Evolutionary conservation across 1,284 basidiomycete species (phyloP), one percentile per base, ranked within the genome.

Genomic region (Cryptococcus maquisensis): DNA sequence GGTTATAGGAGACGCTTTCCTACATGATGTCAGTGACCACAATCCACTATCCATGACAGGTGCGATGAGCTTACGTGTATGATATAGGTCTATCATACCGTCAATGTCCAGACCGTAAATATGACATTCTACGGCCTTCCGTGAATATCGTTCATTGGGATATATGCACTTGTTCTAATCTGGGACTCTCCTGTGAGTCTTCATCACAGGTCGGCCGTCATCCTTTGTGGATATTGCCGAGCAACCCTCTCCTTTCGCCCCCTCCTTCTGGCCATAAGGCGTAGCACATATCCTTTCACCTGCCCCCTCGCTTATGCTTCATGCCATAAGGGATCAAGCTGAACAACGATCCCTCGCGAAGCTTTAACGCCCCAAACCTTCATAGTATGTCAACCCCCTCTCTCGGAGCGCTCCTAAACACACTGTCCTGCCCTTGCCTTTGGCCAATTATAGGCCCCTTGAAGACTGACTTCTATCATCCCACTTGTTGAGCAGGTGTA

Each of bases 1-100:
- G 54, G 49, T 49, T 13, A 48, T 54, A 28, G 54, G 54, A 10
- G 48, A 49, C 32, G 47, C 47, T 15, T 55, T 51, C 23, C 36
- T 55, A 3, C 47, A 54, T 24, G 51, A 55, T 28, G 54, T 55
- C n/a, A 13, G 53, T 49, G 4, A 8, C 8, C 28, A 42, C 15
- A 3, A 42, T 18, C 1, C 18, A 3, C 18, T 4, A 42, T 12
- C 18, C n/a, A 18, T 9, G n/a, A 12, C 40, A n/a, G 20, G n/a
- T n/a, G 20, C n/a, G 12, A 23, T 20, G 10, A 16, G 40, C 40
- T 42, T 18, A 20, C 40, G 23, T 32, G 6, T 32, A 32, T 4
- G 28, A 8, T 32, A 32, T 20, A 54, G 47, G 53, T 49, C 7
- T 55, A 55, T 26, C 42, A 49, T 18, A 46, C 48, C 18, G 47